These are phyloP conservation scores for Hemerocallis citrina DNA, from an alignment of 106 monocot genomes.

Conservation along the genomic window DNA sequence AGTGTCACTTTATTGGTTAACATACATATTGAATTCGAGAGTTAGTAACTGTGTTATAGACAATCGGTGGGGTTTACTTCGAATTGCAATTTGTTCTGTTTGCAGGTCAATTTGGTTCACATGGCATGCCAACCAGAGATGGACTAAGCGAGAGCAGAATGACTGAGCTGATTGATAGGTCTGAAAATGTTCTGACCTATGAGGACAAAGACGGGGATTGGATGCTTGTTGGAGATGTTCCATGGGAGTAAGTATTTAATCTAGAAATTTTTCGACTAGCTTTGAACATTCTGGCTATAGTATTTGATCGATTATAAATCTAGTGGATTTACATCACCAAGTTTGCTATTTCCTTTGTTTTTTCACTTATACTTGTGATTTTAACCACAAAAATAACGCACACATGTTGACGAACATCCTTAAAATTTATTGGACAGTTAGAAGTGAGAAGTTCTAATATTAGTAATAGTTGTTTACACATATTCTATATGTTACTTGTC, in stretches of 20 bases:
- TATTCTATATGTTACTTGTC: too few relatives aligned
- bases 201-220: constrained; percentile 27
- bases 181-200: constrained; percentile 25
- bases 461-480: too few relatives aligned
- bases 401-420: too few relatives aligned
- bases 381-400: too few relatives aligned
- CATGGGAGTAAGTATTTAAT: constrained; percentile 16
- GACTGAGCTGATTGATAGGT: constrained; percentile 15
- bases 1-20: not conserved
- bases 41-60: not conserved
- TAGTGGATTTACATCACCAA: too few relatives aligned
- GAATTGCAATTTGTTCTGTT: not conserved
- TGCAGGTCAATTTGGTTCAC: constrained; percentile 23
- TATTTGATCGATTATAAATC: too few relatives aligned
- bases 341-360: too few relatives aligned
- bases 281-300: not conserved
- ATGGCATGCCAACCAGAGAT: constrained; percentile 6
- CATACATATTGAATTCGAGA: not conserved
- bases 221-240: constrained; percentile 36
- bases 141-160: constrained; percentile 13
- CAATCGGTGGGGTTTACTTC: not conserved
- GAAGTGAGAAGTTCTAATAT: too few relatives aligned
- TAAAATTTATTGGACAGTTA: too few relatives aligned
- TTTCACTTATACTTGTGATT: too few relatives aligned
- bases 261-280: not conserved